Base-by-base conservation (phyloP, 768 basidiomycete genomes). In the Collybiopsis confluens region DNA sequence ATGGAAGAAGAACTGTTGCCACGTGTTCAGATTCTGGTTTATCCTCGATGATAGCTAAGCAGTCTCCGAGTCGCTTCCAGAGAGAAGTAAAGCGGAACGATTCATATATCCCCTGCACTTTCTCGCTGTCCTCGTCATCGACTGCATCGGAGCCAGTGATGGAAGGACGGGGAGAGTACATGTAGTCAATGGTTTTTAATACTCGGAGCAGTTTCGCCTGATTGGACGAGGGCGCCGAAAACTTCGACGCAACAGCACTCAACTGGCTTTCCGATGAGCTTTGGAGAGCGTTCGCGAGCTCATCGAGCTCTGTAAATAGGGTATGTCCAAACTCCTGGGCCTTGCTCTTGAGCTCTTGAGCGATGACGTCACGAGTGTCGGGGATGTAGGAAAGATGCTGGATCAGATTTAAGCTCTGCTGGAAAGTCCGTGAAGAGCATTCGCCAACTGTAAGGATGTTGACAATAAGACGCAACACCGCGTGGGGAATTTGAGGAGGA, bases 391-490 rank as follows among this genome's bases (percentile, higher is more conserved):
- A 95, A 20, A 98, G 74, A 63, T 99, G 86, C 68, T 96, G 92
- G 54, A 99, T 98, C 30, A 98, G 80, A 16, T 86, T 78, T 40
- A 98, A 76, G 37, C 92, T 94, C 65, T 94, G 86, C 60, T 93
- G 88, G 81, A 99, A 99, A n/a, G 95, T 97, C 28, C 89, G 80
- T 40, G 88, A 90, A 21, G 94, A 93, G 64, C 96, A 98, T 73
- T 99, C 97, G 41, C 97, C 97, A 18, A 88, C 79, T n/a, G 97
- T 98, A 58, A 99, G 75, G 61, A 98, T 93, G 68, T 98, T 98
- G 65, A 97, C 93, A 56, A 98, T 92, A 35, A 94, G 81, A 35
- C 90, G 86, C 23, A 98, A 77, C n/a, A 90, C 85, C 3, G 82
- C 67, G 48, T 89, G 82, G 6, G 95, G 92, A 55, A 98, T 86